Percentiles rank a stretch among this genome's conserved stretches.
phyloP scores from a whole-genome alignment of 306 rosid genomes.

The Nissolia schottii region DNA sequence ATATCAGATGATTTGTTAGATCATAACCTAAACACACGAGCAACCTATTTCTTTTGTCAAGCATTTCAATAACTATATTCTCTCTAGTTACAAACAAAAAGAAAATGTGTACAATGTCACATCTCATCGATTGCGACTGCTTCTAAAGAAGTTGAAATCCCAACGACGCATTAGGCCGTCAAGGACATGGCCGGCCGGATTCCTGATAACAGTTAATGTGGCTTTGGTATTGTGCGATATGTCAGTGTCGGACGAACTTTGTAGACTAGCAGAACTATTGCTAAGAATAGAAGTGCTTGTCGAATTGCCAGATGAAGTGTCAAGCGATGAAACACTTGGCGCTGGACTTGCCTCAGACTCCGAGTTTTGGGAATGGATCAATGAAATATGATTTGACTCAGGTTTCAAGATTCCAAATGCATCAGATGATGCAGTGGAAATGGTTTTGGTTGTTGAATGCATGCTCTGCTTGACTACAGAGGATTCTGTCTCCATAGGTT shows the following conservation, averaged over 20 bases:
- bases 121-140: constrained; percentile 45
- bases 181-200: constrained; percentile 65
- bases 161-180: constrained; percentile 80
- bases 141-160: constrained; percentile 81
- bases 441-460: constrained; percentile 29
- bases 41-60: constrained; percentile 32
- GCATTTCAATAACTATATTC: constrained; percentile 35
- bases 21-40: neutral
- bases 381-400: constrained; percentile 36
- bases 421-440: constrained; percentile 32
- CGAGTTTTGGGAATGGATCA: constrained; percentile 20
- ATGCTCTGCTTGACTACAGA: constrained; percentile 18
- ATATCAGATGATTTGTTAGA: neutral
- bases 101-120: constrained; percentile 18
- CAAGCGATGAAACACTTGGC: constrained; percentile 21
- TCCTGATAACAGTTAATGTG: constrained; percentile 62
- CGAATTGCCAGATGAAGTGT: constrained; percentile 32
- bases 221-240: constrained; percentile 86
- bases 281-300: constrained; percentile 33
- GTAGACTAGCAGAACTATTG: constrained; percentile 38
- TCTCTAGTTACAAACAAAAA: constrained; percentile 34
- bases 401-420: constrained; percentile 25
- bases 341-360: constrained; percentile 28
- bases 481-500: constrained; percentile 29
- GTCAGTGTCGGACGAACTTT: constrained; percentile 59